Evolutionary conservation across 2,329 filamentous ascomycete species (phyloP).

Genomic region (Scedosporium minutisporum): DNA sequence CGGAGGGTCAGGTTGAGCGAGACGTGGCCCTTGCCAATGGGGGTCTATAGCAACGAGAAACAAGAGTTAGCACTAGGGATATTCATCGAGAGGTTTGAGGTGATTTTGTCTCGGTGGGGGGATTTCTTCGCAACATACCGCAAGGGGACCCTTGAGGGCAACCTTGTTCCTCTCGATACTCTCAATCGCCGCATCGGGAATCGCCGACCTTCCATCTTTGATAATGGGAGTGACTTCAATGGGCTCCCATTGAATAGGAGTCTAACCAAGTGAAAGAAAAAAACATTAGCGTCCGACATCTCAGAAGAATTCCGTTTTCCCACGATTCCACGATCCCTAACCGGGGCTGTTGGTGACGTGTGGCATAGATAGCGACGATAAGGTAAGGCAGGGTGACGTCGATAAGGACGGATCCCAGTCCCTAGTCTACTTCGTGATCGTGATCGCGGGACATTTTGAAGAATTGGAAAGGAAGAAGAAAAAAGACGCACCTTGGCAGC

Average conservation of each 20-base stretch:
- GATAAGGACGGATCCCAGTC: neutral
- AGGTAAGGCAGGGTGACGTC: neutral
- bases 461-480: neutral
- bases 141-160: constrained; percentile 94
- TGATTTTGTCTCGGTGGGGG: neutral
- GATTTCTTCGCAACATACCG: constrained; percentile 46
- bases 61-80: neutral
- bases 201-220: constrained; percentile 91
- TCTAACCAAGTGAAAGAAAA: constrained; percentile 32
- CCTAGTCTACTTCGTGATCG: neutral
- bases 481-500: constrained; percentile 68
- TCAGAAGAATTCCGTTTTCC: neutral
- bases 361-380: neutral
- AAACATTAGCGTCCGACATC: neutral
- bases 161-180: constrained; percentile 95
- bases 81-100: no score
- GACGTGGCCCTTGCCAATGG: constrained; percentile 97
- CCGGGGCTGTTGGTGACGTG: neutral
- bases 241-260: constrained; percentile 92
- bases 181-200: constrained; percentile 84
- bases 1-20: constrained; percentile 97
- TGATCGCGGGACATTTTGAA: neutral
- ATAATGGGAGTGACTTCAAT: constrained; percentile 91
- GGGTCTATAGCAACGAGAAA: constrained; percentile 49
- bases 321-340: neutral